These are phyloP conservation scores for Mucor indicus DNA, from an alignment of 371 early-diverging fungal species.

Conservation along the genomic window DNA sequence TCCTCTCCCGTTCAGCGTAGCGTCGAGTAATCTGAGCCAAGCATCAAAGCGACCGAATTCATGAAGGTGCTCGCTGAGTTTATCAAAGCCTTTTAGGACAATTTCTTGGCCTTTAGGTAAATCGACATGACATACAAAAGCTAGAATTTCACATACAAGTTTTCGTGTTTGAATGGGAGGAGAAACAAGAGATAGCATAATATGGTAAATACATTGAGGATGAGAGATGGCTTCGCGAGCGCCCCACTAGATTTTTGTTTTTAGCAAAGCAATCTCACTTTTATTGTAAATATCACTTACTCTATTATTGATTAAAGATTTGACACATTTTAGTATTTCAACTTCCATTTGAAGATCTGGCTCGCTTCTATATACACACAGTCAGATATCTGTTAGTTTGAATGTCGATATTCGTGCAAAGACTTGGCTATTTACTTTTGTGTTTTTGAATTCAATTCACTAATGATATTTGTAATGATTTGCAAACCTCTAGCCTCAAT, in stretches of 20 bases:
- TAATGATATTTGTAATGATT: conserved; percentile 63
- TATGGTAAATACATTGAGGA: conserved; percentile 69
- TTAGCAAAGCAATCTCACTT: no score
- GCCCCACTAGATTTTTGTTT: no score
- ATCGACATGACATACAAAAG: conserved; percentile 81
- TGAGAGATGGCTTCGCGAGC: conserved; percentile 76
- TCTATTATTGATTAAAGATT: conserved; percentile 72
- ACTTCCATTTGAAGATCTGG: conserved; percentile 75
- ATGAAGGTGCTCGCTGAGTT: conserved; percentile 54
- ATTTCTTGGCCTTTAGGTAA: conserved; percentile 75
- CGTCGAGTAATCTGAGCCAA: conserved; percentile 74
- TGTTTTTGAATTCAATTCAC: conserved; percentile 46
- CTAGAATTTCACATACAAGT: conserved; percentile 78
- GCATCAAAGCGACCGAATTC: conserved; percentile 63
- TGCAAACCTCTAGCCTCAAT: conserved; percentile 68
- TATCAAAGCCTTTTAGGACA: conserved; percentile 71
- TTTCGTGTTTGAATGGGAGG: conserved; percentile 75
- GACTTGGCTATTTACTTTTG: no score
- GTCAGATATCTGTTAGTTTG: no score
- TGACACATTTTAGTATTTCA: conserved; percentile 80
- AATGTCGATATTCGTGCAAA: no score
- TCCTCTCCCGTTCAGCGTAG: conserved; percentile 77
- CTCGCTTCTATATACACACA: conserved; percentile 67
- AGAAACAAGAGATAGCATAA: conserved; percentile 76
- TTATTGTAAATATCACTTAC: conserved; percentile 27